Evolutionary conservation across 805 yeast genomes (phyloP).

Genomic region (Candida corydali): DNA sequence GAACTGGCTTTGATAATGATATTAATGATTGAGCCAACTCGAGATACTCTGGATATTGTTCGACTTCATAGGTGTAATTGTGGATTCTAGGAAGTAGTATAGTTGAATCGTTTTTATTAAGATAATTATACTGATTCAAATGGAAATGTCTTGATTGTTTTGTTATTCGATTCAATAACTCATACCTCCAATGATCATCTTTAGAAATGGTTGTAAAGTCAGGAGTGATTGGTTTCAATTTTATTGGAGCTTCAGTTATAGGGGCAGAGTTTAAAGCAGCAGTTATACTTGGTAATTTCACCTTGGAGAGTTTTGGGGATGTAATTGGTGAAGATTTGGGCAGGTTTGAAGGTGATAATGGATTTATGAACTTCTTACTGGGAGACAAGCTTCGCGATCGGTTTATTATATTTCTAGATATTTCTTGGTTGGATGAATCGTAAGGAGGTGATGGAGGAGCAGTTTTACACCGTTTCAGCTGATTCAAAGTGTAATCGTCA

Average conservation of each 20-base stretch:
- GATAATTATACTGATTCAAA: constrained; percentile 26
- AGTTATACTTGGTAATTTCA: constrained; percentile 33
- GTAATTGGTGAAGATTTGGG: constrained; percentile 17
- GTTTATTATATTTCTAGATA: constrained; percentile 1
- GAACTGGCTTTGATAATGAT: constrained; percentile 23
- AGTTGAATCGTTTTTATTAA: constrained; percentile 17
- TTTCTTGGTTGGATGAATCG: background rate
- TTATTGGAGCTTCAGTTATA: constrained; percentile 15
- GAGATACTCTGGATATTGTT: constrained; percentile 44
- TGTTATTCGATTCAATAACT: constrained; percentile 32
- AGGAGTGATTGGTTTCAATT: constrained; percentile 33
- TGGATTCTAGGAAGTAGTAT: constrained; percentile 12
- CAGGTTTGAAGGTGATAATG: constrained; percentile 17
- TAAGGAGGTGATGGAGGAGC: constrained; percentile 38
- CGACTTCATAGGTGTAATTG: constrained; percentile 24
- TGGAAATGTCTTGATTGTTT: constrained; percentile 21
- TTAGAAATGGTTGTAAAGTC: constrained; percentile 38
- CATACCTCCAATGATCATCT: constrained; percentile 44
- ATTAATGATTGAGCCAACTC: constrained; percentile 43
- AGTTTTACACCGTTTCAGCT: constrained; percentile 37
- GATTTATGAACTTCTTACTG: constrained; percentile 14
- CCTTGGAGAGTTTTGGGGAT: constrained; percentile 11
- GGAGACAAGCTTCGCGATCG: constrained; percentile 29
- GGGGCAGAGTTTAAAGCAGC: constrained; percentile 25
- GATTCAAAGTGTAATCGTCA: constrained; percentile 2